Evolutionary conservation across 805 yeast species (phyloP).

Genomic region (Yarrowia sp.): DNA sequence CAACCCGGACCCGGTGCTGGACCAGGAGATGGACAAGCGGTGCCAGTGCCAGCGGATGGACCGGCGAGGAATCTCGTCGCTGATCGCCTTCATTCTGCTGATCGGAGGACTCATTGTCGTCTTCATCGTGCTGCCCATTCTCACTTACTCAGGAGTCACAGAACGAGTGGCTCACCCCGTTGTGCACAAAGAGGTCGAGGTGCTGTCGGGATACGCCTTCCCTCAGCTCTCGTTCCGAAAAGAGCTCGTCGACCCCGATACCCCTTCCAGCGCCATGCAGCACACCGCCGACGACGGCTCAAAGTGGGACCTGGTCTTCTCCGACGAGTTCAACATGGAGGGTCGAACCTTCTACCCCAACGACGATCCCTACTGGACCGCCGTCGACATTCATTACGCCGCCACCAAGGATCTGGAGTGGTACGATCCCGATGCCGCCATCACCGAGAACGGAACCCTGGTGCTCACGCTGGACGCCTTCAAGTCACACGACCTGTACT

Average conservation of each 20-base stretch:
- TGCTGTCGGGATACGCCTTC: conserved; percentile 56
- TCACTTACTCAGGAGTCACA: conserved; percentile 75
- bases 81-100: conserved; percentile 48
- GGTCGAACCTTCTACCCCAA: conserved; percentile 89
- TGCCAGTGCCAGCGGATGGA: conserved; percentile 39
- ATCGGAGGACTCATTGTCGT: conserved; percentile 61
- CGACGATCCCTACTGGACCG: conserved; percentile 90
- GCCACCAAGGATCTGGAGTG: conserved; percentile 91
- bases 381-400: conserved; percentile 76
- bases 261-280: conserved; percentile 54
- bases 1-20: conserved; percentile 93
- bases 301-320: conserved; percentile 72
- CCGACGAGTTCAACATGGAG: conserved; percentile 86
- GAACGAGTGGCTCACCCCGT: conserved; percentile 43
- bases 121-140: conserved; percentile 76
- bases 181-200: conserved; percentile 34
- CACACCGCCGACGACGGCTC: conserved; percentile 60
- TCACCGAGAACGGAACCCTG: conserved; percentile 72
- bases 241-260: conserved; percentile 65
- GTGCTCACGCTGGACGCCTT: conserved; percentile 74
- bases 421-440: conserved; percentile 89
- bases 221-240: conserved; percentile 62
- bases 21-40: conserved; percentile 67
- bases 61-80: conserved; percentile 39
- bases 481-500: conserved; percentile 71